Evolutionary conservation across 768 basidiomycete species (phyloP), one percentile per base, ranked within the genome.

Genomic region (Glaciozyma antarctica): DNA sequence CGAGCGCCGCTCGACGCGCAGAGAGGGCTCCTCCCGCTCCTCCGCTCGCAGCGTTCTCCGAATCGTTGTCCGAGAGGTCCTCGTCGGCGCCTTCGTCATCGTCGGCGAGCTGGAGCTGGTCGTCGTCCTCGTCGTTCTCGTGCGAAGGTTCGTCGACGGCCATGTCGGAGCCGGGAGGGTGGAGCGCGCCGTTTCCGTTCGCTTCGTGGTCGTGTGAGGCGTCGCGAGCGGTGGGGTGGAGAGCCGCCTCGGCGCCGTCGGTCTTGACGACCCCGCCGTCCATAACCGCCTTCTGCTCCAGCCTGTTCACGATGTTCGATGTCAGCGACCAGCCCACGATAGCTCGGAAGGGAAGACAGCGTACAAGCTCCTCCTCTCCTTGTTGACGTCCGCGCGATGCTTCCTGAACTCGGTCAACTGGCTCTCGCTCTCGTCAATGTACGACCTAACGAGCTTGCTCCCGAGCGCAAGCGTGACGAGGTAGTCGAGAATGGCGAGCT

Each of bases 301-400:
- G 63, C 21, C 77, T 77, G 63, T 12, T 47, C 12, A 32, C 19
- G 6, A 49, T 4, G 17, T 32, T 15, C 1, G 3, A 63, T 62
- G 60, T 58, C 47, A 48, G 54, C 38, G 17, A 13, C 2, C 10
- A 17, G 6, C 6, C 21, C 22, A 10, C 28, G 13, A 41, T 4
- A 9, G 10, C 48, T 22, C 26, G 22, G 24, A 7, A 58, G 30
- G 2, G 17, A 9, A 38, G 21, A 32, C 6, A 41, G 82, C 91
- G 79, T 76, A 94, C 93, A 85, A 82, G 75, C 87, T 85, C 77
- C 90, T 93, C 78, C 87, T 87, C 73, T 86, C 80, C 65, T 93
- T 82, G 78, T 95, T 95, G 66, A 92, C 85, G 68, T 98, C 95
- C 41, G 93, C 91, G 76, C 93, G 88, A 76, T 94, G 90, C 77